Percentiles rank a stretch among this genome's conserved stretches.
phyloP scores from a whole-genome alignment of 1,284 basidiomycete species.

The Agroathelia rolfsii region DNA sequence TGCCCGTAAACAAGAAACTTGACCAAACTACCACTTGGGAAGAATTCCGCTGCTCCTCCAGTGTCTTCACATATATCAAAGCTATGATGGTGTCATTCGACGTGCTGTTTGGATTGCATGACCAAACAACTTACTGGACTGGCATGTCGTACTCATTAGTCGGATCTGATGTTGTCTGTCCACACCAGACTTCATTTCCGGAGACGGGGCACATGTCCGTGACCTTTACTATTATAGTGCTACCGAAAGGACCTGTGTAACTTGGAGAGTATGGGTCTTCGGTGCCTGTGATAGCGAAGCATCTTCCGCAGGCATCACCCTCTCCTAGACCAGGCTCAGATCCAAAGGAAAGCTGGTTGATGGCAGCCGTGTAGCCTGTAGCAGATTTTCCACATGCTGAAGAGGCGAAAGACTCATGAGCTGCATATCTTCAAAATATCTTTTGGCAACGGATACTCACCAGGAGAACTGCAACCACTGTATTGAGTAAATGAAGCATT shows the following conservation, averaged over 20 bases:
- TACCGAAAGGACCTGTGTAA: conserved; percentile 42
- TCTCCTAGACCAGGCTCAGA: conserved; percentile 36
- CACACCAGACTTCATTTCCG: conserved; percentile 38
- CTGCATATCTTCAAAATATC: neutral
- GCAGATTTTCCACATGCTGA: conserved; percentile 44
- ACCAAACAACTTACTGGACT: conserved; percentile 33
- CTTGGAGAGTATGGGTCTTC: conserved; percentile 42
- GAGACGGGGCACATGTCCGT: conserved; percentile 33
- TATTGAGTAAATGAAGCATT: conserved; percentile 47
- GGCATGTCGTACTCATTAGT: conserved; percentile 33
- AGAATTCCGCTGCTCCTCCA: conserved; percentile 41
- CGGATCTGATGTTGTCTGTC: conserved; percentile 32
- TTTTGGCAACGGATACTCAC: conserved; percentile 17
- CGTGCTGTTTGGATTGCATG: neutral
- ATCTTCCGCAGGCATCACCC: conserved; percentile 53
- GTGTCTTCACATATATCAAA: conserved; percentile 55
- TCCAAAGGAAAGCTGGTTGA: conserved; percentile 47
- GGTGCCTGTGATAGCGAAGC: conserved; percentile 41
- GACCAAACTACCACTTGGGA: too few relatives aligned
- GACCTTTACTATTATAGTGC: conserved; percentile 46
- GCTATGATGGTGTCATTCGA: conserved; percentile 18
- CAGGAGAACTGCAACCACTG: conserved; percentile 36
- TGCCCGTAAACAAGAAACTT: too few relatives aligned
- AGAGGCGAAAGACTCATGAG: conserved; percentile 1
- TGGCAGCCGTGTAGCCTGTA: conserved; percentile 43